Base-by-base conservation (phyloP, 1,139 yeast genomes). In the Yueomyces sp. region DNA sequence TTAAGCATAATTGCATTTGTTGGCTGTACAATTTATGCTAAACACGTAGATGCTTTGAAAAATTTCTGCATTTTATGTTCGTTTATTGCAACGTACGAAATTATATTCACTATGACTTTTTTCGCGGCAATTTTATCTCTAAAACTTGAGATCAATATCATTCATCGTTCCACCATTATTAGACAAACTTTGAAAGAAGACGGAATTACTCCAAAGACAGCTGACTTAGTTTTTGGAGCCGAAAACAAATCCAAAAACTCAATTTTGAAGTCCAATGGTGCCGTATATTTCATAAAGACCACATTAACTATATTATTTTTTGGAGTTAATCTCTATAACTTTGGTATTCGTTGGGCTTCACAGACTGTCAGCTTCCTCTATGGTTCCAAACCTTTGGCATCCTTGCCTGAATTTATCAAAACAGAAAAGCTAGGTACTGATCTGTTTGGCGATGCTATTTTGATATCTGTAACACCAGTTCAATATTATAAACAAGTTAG, bases 111-210 rank as follows among this genome's bases (percentile, higher is more conserved):
- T 36, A 75, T 78, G 56, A 85, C 97, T 1, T 89, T 89, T 63
- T 91, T 73, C 62, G 72, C 95, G 11, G 91, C 96, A 2, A 77
- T 87, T 42, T 73, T 91, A 53, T 81, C 95, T 1, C 73, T 91
- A 63, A 91, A 91, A 64, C 78, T 93, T 38, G 97, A 93, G 64
- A 86, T 91, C 59, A 79, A 79, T 58, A 73, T 87, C 50, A 95
- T 94, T 47, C 86, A 91, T 64, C 78, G 89, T 52, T 83, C 91
- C 41, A 81, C 87, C 47, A 76, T 79, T 46, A 75, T 89, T 59
- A 80, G 83, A 57, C 79, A 76, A 52, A 91, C 87, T 27, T 70
- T 91, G 52, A 95, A 89, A 65, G 98, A 91, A 62, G 98, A 93
- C 55, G 98, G 98, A 27, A 76, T 91, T 37, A 74, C 86, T 39